Evolutionary conservation across 2,329 filamentous ascomycete species (phyloP).

Genomic region (Fusarium sp.): DNA sequence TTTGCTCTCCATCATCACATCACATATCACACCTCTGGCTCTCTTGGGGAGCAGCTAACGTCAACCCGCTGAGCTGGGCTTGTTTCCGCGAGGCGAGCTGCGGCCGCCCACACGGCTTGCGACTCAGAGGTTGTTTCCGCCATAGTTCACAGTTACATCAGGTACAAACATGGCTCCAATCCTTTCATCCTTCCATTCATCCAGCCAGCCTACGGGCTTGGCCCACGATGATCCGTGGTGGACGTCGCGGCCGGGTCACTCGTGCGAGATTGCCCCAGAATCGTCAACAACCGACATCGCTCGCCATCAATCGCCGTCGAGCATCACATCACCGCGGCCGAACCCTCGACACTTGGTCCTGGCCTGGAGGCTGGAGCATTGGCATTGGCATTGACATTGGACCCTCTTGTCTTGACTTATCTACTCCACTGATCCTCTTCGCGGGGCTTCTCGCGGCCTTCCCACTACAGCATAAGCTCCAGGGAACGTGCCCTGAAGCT

Average conservation of each 20-base stretch:
- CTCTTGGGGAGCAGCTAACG: not conserved
- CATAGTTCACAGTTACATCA: not conserved
- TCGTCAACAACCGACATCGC: constrained; percentile 16
- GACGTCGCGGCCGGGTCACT: constrained; percentile 10
- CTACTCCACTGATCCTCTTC: constrained; percentile 39
- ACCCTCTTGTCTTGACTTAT: constrained; percentile 11
- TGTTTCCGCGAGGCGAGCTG: not conserved
- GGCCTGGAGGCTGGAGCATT: constrained; percentile 9
- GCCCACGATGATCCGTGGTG: constrained; percentile 19
- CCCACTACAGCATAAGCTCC: constrained; percentile 37
- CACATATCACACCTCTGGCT: constrained; percentile 10
- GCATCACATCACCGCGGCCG: constrained; percentile 25
- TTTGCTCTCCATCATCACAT: constrained; percentile 15
- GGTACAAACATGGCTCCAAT: constrained; percentile 12
- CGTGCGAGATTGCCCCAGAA: constrained; percentile 29
- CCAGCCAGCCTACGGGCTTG: constrained; percentile 9
- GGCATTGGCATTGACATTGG: not conserved
- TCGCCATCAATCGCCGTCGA: constrained; percentile 24
- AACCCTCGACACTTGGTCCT: constrained; percentile 20
- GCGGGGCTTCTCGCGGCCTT: constrained; percentile 22
- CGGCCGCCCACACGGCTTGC: not conserved
- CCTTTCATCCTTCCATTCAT: constrained; percentile 6
- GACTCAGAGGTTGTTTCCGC: not conserved
- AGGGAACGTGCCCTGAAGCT: constrained; percentile 44
- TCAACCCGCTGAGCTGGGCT: not conserved